Base-by-base conservation (phyloP, 768 basidiomycete species). In the Pilatotrama ljubarskyi region DNA sequence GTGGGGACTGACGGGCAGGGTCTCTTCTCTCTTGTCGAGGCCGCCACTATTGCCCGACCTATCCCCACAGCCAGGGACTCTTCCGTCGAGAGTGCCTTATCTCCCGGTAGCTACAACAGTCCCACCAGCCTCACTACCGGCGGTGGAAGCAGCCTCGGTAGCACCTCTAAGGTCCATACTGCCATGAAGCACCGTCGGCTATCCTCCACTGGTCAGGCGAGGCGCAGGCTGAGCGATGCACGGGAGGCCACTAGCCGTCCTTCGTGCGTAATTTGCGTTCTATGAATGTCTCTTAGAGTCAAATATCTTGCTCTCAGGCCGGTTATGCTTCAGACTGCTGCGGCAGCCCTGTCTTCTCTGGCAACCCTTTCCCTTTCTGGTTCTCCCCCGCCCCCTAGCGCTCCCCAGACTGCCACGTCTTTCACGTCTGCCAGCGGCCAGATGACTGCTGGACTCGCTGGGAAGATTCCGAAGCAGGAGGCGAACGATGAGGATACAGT, bases 161-260 rank as follows among this genome's bases (percentile, higher is more conserved):
- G 62, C 64, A 53, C 67, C 53, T 50, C 56, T 56, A 72, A 68
- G 69, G 65, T 63, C 3, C 72, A 73, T 36, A 63, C 64, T 46
- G 68, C 68, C 11, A 63, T 64, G 59, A 82, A 88, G 66, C 88
- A 90, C 70, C 84, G 90, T 53, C 79, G 90, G 17, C 74, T 90
- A 18, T 85, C 88, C 17, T 91, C 90, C 0, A 80, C 84, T 11
- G 86, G 89, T 18, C 84, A 88, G 73, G 78, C 82, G 24, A 83
- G 84, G 69, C 80, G 91, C 66, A 78, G 91, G 57, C 70, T 90
- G 63, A 91, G 88, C 72, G 91, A 92, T 71, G 90, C 90, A 24
- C 78, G 87, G 49, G 90, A 91, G 72, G 91, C 91, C 43, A 87
- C 87, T 51, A 78, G 78, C 56, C 79, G 91, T 51, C 88, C 88